Evolutionary conservation across 1,284 basidiomycete species (phyloP), one percentile per base, ranked within the genome.

Genomic region (Kwoniella shivajii): DNA sequence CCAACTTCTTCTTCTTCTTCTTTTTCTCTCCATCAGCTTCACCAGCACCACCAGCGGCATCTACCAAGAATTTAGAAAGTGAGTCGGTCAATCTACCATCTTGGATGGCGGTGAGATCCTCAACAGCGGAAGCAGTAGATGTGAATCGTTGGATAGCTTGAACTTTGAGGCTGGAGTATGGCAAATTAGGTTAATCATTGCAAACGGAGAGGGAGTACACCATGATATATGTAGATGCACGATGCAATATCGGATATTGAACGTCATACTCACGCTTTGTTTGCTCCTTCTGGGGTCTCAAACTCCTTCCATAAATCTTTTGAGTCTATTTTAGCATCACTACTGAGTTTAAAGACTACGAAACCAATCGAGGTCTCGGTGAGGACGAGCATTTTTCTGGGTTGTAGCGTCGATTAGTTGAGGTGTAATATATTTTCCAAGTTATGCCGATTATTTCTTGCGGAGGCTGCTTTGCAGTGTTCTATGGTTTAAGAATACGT

Each of bases 41-140:
- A 16, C 54, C 66, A 16, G 60, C 57, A 27, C 69, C 87, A 38
- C 90, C 82, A 45, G 96, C 85, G 69, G 95, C 88, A 41, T 93
- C 88, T 29, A 88, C 87, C 68, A 99, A 80, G 82, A 98, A 98
- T 74, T 95, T 88, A 80, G 95, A 95, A 66, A 98, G 81, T 6
- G 88, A 86, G 78, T 96, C 96, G 52, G 90, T 90, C 49, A 98
- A 78, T 80, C 96, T 94, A 63, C 94, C 93, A 52, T 89, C 88
- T 75, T 95, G 92, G 45, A 98, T 80, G 13, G 94, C 87, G 30
- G 92, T 90, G 68, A 98, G 88, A 76, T 98, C 95, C 79, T 98
- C 94, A n/a, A 99, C 95, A n/a, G 96, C 95, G 22, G 88, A 88
- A 27, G 92, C 96, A 10, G 95, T 98, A 45, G 92, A 95, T 34